These are phyloP conservation scores for Chaetomiaceae sp. DNA, from an alignment of 2,329 filamentous ascomycete species.

Conservation along the genomic window DNA sequence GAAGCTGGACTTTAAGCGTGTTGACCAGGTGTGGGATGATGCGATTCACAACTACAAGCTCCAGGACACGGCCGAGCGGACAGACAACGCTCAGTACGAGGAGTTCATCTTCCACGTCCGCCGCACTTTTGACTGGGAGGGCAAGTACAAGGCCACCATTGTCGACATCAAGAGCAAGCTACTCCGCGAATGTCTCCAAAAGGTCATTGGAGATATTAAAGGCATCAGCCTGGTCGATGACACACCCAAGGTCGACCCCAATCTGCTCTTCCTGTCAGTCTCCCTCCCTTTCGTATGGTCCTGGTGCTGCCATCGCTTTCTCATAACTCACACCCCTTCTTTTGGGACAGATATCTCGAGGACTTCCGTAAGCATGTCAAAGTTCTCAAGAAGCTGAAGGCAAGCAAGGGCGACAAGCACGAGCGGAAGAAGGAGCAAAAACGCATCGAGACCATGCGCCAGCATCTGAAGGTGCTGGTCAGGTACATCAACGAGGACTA, in stretches of 20 bases:
- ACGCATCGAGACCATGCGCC: slow-evolving; percentile 52
- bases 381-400: slow-evolving; percentile 56
- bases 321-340: slow-evolving; percentile 15
- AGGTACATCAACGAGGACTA: slow-evolving; percentile 60
- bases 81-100: slow-evolving; percentile 57
- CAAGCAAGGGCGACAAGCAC: slow-evolving; percentile 44
- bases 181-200: slow-evolving; percentile 64
- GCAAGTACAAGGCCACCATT: slow-evolving; percentile 66
- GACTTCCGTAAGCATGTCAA: slow-evolving; percentile 64
- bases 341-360: slow-evolving; percentile 62
- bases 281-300: not conserved
- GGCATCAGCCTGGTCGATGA: slow-evolving; percentile 77
- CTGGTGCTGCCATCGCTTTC: no score
- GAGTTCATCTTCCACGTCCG: slow-evolving; percentile 80
- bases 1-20: slow-evolving; percentile 43
- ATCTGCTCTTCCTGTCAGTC: slow-evolving; percentile 60
- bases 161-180: slow-evolving; percentile 83
- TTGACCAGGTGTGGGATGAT: slow-evolving; percentile 52
- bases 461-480: slow-evolving; percentile 59
- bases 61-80: slow-evolving; percentile 47
- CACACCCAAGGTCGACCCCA: slow-evolving; percentile 66
- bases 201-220: slow-evolving; percentile 71
- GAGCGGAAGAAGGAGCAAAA: slow-evolving; percentile 59
- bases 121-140: slow-evolving; percentile 77
- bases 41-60: slow-evolving; percentile 48